Percentiles rank a stretch among this genome's conserved stretches.
Evolutionary conservation across 768 basidiomycete species (phyloP).

Genomic region (Thelephora ganbajun): DNA sequence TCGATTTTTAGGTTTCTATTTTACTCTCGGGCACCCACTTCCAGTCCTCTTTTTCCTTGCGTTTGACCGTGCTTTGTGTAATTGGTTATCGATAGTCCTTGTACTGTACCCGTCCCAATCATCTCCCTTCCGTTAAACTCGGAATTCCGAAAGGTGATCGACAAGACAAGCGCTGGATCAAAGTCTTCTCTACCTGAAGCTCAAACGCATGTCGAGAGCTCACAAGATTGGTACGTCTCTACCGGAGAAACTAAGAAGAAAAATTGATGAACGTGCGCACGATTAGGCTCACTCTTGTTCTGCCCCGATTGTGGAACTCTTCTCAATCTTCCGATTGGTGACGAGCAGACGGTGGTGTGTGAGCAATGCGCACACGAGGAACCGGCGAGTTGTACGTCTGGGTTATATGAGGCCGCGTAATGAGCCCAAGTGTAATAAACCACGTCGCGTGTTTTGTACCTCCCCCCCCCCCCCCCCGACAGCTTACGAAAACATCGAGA

Average conservation of each 20-base stretch:
- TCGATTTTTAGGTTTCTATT: too few species aligned
- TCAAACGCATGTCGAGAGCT: neutral
- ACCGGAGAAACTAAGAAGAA: neutral
- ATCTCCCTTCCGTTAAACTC: too few species aligned
- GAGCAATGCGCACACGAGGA: constrained; percentile 83
- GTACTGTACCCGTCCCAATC: too few species aligned
- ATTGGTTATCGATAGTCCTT: too few species aligned
- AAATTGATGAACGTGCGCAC: neutral
- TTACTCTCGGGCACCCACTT: too few species aligned
- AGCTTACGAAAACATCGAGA: constrained; percentile 90
- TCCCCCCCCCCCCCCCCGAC: neutral
- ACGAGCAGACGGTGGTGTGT: constrained; percentile 64
- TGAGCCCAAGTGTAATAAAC: neutral
- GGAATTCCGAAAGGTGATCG: too few species aligned
- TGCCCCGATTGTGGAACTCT: constrained; percentile 90
- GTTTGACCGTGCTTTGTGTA: too few species aligned
- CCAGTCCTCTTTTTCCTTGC: too few species aligned
- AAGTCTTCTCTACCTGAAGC: too few species aligned
- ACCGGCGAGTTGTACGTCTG: constrained; percentile 70
- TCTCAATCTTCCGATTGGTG: constrained; percentile 65
- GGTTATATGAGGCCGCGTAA: neutral
- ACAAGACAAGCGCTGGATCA: too few species aligned
- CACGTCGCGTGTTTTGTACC: neutral
- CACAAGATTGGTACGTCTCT: neutral
- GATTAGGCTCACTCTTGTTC: constrained; percentile 78